A percentile compares a stretch with the other conserved stretches of the same genome.
phyloP scores from a whole-genome alignment of 2,329 filamentous ascomycete species.

The Ascochyta koolunga region DNA sequence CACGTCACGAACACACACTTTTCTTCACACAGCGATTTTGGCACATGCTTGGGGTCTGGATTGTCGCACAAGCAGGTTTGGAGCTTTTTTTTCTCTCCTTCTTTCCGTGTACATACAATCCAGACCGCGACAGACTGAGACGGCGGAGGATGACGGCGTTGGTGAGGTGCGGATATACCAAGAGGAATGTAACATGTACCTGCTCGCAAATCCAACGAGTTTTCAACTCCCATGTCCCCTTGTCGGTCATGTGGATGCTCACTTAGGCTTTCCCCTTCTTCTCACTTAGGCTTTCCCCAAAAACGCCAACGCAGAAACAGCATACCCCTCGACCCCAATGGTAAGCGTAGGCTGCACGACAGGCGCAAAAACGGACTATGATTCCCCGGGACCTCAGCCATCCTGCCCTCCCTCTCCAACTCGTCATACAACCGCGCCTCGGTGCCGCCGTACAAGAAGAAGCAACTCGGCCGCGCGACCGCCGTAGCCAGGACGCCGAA shows the following conservation, averaged over 20 bases:
- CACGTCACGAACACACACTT: conserved; percentile 9
- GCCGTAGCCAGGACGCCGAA: conserved; percentile 62
- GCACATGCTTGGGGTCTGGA: not conserved
- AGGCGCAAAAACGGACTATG: conserved; percentile 66
- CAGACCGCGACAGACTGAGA: no score
- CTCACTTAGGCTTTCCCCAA: conserved; percentile 30
- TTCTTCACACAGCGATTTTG: not conserved
- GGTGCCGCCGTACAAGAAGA: conserved; percentile 64
- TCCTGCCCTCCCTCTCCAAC: conserved; percentile 53
- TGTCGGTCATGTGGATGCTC: no score
- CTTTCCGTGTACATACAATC: no score
- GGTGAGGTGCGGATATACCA: not conserved
- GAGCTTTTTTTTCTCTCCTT: not conserved
- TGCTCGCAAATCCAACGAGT: no score
- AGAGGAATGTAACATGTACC: not conserved
- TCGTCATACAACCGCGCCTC: conserved; percentile 59
- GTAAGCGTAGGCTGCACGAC: conserved; percentile 64
- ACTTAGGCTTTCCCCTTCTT: no score
- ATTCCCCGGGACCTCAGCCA: conserved; percentile 62
- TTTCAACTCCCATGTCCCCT: no score
- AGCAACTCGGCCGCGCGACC: conserved; percentile 58
- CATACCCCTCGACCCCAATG: conserved; percentile 58
- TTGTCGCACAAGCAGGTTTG: not conserved
- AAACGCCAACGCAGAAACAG: conserved; percentile 58
- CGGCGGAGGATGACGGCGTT: not conserved